These are phyloP conservation scores for Metschnikowia baotianmanensis DNA, from an alignment of 805 yeast genomes.

Conservation along the genomic window DNA sequence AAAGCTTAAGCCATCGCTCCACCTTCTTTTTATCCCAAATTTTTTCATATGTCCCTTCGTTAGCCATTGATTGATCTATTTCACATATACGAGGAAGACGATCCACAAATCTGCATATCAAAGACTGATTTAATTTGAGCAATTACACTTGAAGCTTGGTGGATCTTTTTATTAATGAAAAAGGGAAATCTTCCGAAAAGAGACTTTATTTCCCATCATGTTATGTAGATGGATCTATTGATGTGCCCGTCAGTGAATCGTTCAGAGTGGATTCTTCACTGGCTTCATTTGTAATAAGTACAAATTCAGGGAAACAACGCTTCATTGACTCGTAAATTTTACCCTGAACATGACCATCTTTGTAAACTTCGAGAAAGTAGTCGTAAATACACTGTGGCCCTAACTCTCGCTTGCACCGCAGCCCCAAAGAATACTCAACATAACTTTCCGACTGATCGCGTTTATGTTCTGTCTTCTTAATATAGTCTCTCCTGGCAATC, in stretches of 20 bases:
- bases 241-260: constrained; percentile 24
- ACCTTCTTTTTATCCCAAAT: no score
- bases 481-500: constrained; percentile 30
- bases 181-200: no score
- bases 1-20: no score
- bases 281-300: constrained; percentile 10
- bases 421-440: constrained; percentile 31
- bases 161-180: no score
- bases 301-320: constrained; percentile 16
- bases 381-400: constrained; percentile 27
- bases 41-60: no score
- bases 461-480: constrained; percentile 17
- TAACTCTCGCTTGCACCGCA: constrained; percentile 33
- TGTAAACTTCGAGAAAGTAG: constrained; percentile 21
- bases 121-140: no score
- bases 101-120: no score
- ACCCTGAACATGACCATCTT: constrained; percentile 20
- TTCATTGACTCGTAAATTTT: constrained; percentile 23
- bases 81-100: no score
- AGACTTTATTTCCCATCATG: no score
- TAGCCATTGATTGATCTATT: no score
- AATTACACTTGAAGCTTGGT: no score
- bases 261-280: constrained; percentile 19
- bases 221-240: neutral
- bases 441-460: constrained; percentile 14